Percentiles rank a stretch among this genome's conserved stretches.
phyloP scores from a whole-genome alignment of 2,329 filamentous ascomycete species.

The Paecilomyces variotii region DNA sequence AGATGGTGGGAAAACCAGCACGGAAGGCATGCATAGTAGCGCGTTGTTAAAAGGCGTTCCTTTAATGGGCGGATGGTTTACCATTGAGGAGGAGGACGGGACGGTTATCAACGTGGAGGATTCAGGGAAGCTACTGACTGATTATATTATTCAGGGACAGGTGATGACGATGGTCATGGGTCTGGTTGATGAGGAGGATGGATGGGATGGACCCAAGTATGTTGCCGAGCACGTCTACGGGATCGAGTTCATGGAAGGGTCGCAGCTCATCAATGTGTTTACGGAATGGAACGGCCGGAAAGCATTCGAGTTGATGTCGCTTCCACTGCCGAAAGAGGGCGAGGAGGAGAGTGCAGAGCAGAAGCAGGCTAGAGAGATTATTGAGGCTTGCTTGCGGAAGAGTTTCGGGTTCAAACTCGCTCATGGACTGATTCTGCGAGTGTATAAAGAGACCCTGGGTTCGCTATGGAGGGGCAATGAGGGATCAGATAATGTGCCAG shows the following conservation, averaged over 20 bases:
- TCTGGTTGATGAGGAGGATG: constrained; percentile 42
- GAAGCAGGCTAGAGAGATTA: constrained; percentile 41
- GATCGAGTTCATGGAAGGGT: constrained; percentile 43
- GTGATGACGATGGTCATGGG: constrained; percentile 46
- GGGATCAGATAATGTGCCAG: constrained; percentile 41
- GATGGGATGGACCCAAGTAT: constrained; percentile 50
- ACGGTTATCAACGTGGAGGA: constrained; percentile 30
- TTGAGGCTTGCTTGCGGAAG: constrained; percentile 42
- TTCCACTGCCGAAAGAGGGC: constrained; percentile 28
- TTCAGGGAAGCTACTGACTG: constrained; percentile 39
- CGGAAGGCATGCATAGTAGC: constrained; percentile 44
- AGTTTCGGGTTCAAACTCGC: constrained; percentile 52
- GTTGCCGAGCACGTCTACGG: constrained; percentile 42
- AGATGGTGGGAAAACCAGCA: constrained; percentile 39
- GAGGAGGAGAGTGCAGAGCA: constrained; percentile 41
- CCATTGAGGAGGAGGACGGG: constrained; percentile 22
- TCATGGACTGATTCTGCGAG: constrained; percentile 45
- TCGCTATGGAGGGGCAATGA: constrained; percentile 46
- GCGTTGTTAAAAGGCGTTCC: constrained; percentile 41
- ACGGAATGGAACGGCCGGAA: constrained; percentile 45
- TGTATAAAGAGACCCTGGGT: constrained; percentile 44
- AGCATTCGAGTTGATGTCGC: constrained; percentile 46
- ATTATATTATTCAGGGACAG: constrained; percentile 53
- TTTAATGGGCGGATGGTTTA: constrained; percentile 21
- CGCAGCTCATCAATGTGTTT: constrained; percentile 46